phyloP scores from a whole-genome alignment of 352 stramenopile genomes.

The Detonula confervacea region DNA sequence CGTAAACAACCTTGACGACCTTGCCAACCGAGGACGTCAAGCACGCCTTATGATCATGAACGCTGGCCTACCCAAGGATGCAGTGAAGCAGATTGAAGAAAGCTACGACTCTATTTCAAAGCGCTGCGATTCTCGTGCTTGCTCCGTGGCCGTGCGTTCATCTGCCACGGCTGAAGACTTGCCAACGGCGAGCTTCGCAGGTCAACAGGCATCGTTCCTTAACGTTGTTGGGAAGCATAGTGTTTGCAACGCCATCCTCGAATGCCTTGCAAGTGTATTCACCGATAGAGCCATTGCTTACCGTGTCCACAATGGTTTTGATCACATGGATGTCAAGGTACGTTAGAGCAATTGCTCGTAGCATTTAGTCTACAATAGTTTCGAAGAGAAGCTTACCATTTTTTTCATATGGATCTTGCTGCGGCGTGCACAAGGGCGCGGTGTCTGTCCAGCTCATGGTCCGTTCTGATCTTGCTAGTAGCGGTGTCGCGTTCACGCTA shows the following conservation, averaged over 20 bases:
- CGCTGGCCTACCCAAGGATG: constrained; percentile 41
- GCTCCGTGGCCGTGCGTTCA: constrained; percentile 44
- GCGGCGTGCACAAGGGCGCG: no score
- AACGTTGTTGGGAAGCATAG: constrained; percentile 45
- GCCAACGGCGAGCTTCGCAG: constrained; percentile 53
- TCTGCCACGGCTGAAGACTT: constrained; percentile 64
- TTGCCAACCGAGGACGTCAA: constrained; percentile 27
- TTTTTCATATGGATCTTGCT: no score
- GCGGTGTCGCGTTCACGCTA: constrained; percentile 49
- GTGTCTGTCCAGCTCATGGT: constrained; percentile 58
- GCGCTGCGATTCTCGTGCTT: constrained; percentile 5
- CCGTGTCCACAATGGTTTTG: constrained; percentile 52
- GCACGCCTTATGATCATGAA: constrained; percentile 54
- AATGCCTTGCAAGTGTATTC: constrained; percentile 53
- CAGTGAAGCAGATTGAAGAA: constrained; percentile 33
- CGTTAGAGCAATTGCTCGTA: no score
- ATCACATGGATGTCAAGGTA: constrained; percentile 50
- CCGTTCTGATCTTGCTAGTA: constrained; percentile 40
- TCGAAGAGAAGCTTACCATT: no score
- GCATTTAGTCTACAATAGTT: no score
- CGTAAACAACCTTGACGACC: constrained; percentile 33
- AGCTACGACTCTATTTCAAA: constrained; percentile 33
- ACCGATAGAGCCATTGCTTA: constrained; percentile 59
- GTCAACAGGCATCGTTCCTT: constrained; percentile 51
- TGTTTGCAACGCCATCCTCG: constrained; percentile 34